These are phyloP conservation scores for Melaleuca alternifolia DNA, from an alignment of 345 rosid species.

Conservation along the genomic window DNA sequence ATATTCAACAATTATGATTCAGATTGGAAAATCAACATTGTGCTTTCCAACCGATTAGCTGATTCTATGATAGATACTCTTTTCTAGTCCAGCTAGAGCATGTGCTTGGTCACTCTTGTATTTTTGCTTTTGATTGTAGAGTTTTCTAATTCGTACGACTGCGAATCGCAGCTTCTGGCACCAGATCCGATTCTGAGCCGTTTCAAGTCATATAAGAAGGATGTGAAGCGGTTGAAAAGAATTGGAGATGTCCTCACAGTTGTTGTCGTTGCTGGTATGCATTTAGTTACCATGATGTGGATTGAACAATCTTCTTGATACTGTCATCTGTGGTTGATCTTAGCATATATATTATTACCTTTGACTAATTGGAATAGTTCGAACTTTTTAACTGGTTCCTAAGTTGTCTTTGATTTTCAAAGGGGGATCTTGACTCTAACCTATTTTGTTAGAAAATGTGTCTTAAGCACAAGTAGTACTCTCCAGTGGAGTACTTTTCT, in stretches of 20 bases:
- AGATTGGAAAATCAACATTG: background rate
- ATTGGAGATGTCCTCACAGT: conserved; percentile 79
- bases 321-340: background rate
- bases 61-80: background rate
- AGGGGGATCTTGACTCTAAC: background rate
- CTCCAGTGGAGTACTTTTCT: background rate
- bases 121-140: background rate
- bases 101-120: background rate
- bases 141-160: background rate
- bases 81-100: fast-evolving
- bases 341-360: background rate
- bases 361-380: background rate
- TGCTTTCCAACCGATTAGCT: background rate
- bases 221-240: conserved; percentile 43
- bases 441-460: background rate
- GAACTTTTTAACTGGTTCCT: background rate
- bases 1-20: fast-evolving
- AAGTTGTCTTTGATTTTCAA: background rate
- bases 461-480: background rate
- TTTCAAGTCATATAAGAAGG: conserved; percentile 71
- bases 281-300: background rate
- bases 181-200: conserved; percentile 57
- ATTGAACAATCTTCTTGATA: background rate
- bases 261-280: conserved; percentile 71
- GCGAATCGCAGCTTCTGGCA: conserved; percentile 59